Evolutionary conservation across 2,329 filamentous ascomycete genomes (phyloP), one percentile per base, ranked within the genome.

Genomic region (Cytospora chrysosperma): DNA sequence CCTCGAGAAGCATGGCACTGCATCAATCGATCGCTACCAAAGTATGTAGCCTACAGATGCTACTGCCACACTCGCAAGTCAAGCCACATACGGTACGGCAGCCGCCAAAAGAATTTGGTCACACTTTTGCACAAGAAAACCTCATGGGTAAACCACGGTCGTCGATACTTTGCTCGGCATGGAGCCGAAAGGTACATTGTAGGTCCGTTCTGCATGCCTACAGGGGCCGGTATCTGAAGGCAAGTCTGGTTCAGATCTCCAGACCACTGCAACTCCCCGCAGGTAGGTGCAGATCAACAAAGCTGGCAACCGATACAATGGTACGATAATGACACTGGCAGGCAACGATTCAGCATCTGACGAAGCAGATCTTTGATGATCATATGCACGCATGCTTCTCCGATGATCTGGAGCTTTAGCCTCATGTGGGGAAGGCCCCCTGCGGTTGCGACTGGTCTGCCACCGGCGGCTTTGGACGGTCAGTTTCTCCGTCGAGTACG

Each of bases 321-420:
- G n/a, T 47, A 47, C 47, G 28, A 50, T 52, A 50, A 37, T 24
- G 54, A 55, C 51, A 28, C 40, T 61, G 51, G 37, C 47, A 40
- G 54, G 53, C 59, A 30, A 43, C 47, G 34, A 26, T 54, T 49
- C 34, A 34, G 49, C 62, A 57, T 61, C 58, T 69, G 67, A 68
- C 67, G 57, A n/a, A 69, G 69, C 68, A 69, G 67, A 60, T 55
- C 51, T 27, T 52, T 55, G 62, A 61, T 58, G 47, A 57, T 52
- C 53, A 64, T 59, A 61, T 63, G 56, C 63, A 54, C 40, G 52
- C 55, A 51, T 30, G 50, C 62, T 61, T 57, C 53, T 32, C 49
- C 54, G 56, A 59, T 12, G 37, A 32, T 63, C 61, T 54, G 57
- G 34, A 63, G 30, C 32, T 40, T 19, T 53, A 30, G 15, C 19